Conservation (phyloP, 2,329 filamentous ascomycete genomes). For the Xylariales sp. region DNA sequence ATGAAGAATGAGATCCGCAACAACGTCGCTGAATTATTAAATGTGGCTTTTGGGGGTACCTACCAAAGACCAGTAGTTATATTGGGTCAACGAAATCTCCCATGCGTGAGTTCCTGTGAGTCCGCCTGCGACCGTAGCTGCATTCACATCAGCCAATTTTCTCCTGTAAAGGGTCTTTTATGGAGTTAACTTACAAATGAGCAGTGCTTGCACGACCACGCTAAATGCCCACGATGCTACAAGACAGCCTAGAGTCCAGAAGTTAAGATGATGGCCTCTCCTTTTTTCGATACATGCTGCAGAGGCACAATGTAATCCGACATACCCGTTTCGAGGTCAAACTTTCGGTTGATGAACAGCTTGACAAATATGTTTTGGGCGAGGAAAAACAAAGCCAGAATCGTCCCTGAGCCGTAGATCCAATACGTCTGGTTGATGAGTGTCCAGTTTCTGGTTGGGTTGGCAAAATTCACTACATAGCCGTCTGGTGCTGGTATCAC, state of each 20-base stretch:
- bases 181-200: background rate
- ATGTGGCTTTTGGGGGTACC: background rate
- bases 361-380: slow-evolving; percentile 10
- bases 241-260: background rate
- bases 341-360: background rate
- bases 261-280: background rate
- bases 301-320: background rate
- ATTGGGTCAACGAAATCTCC: slow-evolving; percentile 12
- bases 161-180: background rate
- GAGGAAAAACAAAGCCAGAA: slow-evolving; percentile 9
- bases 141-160: background rate
- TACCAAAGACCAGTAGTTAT: slow-evolving; percentile 10
- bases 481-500: slow-evolving; percentile 8
- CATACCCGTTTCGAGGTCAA: background rate
- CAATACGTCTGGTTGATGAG: slow-evolving; percentile 7
- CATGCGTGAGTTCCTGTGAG: slow-evolving; percentile 11
- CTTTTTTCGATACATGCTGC: background rate
- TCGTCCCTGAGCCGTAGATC: slow-evolving; percentile 6
- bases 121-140: slow-evolving; percentile 3
- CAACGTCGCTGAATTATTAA: too few species aligned
- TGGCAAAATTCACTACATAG: slow-evolving; percentile 7
- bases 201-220: background rate
- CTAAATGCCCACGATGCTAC: background rate
- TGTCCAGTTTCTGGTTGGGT: slow-evolving; percentile 4
- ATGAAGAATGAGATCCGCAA: background rate